Conservation (phyloP, 176 grass and related monocot genomes). For the Carex littledalei region DNA sequence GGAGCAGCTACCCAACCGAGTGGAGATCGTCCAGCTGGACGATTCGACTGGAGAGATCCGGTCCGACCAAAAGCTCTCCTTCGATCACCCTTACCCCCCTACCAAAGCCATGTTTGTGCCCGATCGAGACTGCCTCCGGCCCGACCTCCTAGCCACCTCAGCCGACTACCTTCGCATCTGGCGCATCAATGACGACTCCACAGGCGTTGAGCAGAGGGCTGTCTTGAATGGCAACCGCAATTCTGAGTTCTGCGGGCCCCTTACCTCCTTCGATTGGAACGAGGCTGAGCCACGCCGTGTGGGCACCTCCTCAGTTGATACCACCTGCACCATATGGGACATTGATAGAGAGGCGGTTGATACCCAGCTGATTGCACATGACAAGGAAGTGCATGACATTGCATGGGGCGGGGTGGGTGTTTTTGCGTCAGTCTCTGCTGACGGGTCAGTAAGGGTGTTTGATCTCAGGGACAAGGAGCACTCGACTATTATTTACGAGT, state of each 20-base stretch:
- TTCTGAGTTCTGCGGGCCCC: constrained; percentile 87
- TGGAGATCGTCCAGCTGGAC: constrained; percentile 95
- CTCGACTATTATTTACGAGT: constrained; percentile 96
- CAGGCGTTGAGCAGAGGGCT: constrained; percentile 45
- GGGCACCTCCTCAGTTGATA: constrained; percentile 86
- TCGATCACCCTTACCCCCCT: constrained; percentile 91
- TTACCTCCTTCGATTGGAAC: constrained; percentile 99
- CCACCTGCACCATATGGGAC: constrained; percentile 97
- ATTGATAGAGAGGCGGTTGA: constrained; percentile 88
- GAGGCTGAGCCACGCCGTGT: constrained; percentile 90
- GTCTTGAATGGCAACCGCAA: constrained; percentile 92
- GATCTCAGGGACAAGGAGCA: constrained; percentile 97
- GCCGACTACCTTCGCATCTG: constrained; percentile 98
- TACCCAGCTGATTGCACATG: constrained; percentile 97
- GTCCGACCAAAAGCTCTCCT: constrained; percentile 68
- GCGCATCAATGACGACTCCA: constrained; percentile 40
- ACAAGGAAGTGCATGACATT: constrained; percentile 99
- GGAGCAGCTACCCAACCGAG: constrained; percentile 63
- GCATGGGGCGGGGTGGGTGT: constrained; percentile 94
- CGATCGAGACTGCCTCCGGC: constrained; percentile 74
- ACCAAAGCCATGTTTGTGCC: constrained; percentile 97
- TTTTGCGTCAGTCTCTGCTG: constrained; percentile 87
- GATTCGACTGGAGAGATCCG: constrained; percentile 85
- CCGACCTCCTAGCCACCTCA: constrained; percentile 98
- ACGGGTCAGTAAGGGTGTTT: constrained; percentile 93